These are phyloP conservation scores for Hypomontagnella monticulosa DNA, from an alignment of 495 filamentous ascomycete species.

Conservation along the genomic window DNA sequence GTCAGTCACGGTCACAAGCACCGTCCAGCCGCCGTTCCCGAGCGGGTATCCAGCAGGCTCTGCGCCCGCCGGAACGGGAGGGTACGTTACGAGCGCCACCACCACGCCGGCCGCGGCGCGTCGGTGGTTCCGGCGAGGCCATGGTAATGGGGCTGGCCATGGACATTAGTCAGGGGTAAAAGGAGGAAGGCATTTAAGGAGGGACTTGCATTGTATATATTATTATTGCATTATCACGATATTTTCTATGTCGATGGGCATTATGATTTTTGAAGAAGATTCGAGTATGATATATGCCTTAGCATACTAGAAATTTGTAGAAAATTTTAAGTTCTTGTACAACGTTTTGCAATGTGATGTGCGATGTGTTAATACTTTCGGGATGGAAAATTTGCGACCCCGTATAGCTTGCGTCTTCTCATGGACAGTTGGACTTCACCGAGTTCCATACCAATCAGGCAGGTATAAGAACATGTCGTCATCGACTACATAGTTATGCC, in stretches of 20 bases:
- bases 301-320: no score
- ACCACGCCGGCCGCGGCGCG: constrained; percentile 26
- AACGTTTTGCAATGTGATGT: no score
- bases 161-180: constrained; percentile 14
- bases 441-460: no score
- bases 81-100: neutral
- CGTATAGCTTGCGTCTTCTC: no score
- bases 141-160: constrained; percentile 21
- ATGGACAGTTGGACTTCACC: no score
- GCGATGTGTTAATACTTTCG: no score
- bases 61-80: constrained; percentile 11
- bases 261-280: neutral
- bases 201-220: constrained; percentile 12
- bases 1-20: constrained; percentile 33
- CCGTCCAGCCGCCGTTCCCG: constrained; percentile 40
- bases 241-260: constrained; percentile 6
- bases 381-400: no score
- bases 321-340: no score
- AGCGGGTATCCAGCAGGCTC: constrained; percentile 33
- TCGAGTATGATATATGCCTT: neutral
- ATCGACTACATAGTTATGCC: no score
- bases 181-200: neutral
- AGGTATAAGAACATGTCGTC: no score
- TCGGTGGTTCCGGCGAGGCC: constrained; percentile 41
- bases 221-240: neutral